Conservation (phyloP, 2,329 filamentous ascomycete species). For the Colletotrichum falcatum region DNA sequence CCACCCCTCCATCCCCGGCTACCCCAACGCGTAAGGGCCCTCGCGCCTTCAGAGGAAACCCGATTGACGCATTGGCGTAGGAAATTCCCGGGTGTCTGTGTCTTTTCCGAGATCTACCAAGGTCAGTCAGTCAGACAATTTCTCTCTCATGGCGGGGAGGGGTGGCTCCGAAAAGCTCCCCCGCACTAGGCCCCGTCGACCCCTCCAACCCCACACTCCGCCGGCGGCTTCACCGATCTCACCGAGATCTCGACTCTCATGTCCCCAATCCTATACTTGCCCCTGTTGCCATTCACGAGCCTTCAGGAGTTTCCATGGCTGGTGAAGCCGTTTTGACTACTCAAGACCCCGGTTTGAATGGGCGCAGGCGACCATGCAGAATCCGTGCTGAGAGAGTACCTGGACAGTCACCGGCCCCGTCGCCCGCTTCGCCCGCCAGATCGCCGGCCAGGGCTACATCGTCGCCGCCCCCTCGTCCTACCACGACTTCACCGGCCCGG, state of each 20-base stretch:
- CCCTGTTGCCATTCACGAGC: neutral
- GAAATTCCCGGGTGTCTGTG: conserved; percentile 84
- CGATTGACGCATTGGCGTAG: conserved; percentile 48
- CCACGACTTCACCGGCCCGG: conserved; percentile 91
- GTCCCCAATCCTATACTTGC: neutral
- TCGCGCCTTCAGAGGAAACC: too few relatives aligned
- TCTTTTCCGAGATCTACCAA: conserved; percentile 97
- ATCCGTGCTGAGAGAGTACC: neutral
- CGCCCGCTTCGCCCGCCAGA: conserved; percentile 88
- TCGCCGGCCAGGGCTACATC: conserved; percentile 93
- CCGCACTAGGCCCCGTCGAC: conserved; percentile 20
- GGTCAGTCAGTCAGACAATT: conserved; percentile 61
- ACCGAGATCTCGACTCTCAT: neutral
- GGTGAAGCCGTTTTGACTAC: too few relatives aligned
- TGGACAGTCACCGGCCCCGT: conserved; percentile 84
- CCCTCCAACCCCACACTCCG: conserved; percentile 22
- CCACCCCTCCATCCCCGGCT: conserved; percentile 85
- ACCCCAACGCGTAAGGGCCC: conserved; percentile 79
- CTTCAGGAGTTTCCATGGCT: neutral
- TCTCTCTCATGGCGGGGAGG: conserved; percentile 23
- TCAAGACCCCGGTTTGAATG: neutral
- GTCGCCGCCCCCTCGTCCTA: conserved; percentile 91
- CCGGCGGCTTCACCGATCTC: conserved; percentile 1
- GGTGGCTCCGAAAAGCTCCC: conserved; percentile 8
- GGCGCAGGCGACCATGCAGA: neutral